These are phyloP conservation scores for Zymoseptoria passerinii DNA, from an alignment of 2,329 filamentous ascomycete genomes.

Conservation along the genomic window DNA sequence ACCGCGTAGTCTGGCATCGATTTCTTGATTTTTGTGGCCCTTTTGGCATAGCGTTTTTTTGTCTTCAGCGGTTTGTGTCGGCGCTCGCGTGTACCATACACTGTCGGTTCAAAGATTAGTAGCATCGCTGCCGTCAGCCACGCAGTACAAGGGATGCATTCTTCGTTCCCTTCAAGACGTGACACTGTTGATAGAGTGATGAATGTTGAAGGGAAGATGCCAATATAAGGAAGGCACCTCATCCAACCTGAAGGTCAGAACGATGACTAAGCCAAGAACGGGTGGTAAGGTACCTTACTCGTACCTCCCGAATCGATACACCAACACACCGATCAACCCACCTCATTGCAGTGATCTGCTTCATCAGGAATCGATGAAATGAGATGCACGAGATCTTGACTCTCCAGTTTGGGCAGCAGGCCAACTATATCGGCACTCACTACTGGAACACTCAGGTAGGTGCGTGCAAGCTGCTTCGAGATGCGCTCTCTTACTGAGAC, in stretches of 20 bases:
- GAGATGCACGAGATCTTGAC: conserved; percentile 91
- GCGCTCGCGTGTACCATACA: not conserved
- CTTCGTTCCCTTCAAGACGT: too few relatives aligned
- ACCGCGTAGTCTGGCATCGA: not conserved
- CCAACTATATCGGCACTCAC: conserved; percentile 89
- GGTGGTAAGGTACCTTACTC: too few relatives aligned
- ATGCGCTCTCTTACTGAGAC: not conserved
- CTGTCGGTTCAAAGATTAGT: too few relatives aligned
- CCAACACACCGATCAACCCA: not conserved
- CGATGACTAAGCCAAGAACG: not conserved
- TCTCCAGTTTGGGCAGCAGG: conserved; percentile 83
- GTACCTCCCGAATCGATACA: not conserved
- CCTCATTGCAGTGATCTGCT: not conserved
- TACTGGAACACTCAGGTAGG: conserved; percentile 91
- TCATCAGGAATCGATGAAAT: not conserved
- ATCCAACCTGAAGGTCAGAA: not conserved
- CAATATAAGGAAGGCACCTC: not conserved
- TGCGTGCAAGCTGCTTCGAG: conserved; percentile 1
- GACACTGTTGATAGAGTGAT: not conserved
- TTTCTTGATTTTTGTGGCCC: not conserved
- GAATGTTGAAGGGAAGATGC: not conserved
- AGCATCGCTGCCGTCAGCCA: too few relatives aligned
- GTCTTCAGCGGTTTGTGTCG: not conserved
- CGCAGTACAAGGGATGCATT: too few relatives aligned
- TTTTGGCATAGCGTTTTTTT: not conserved